phyloP scores from a whole-genome alignment of 495 filamentous ascomycete genomes.

The Daldinia concentrica region DNA sequence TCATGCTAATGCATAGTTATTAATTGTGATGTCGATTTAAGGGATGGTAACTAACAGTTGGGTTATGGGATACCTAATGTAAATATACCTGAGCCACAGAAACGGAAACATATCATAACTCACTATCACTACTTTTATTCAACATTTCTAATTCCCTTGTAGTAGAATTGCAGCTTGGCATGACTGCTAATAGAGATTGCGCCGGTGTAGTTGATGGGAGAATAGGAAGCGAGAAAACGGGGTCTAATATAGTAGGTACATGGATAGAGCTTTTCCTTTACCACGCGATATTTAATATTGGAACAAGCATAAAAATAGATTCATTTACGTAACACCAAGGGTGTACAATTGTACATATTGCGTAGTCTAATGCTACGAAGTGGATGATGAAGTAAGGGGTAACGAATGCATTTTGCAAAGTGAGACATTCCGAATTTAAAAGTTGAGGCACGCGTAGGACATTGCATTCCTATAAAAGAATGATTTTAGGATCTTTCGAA shows the following conservation, averaged over 20 bases:
- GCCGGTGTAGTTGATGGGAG: background rate
- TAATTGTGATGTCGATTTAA: too few relatives aligned
- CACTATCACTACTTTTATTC: too few relatives aligned
- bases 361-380: background rate
- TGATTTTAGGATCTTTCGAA: background rate
- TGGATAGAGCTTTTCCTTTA: background rate
- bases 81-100: too few relatives aligned
- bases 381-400: background rate
- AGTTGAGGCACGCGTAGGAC: background rate
- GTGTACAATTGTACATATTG: background rate
- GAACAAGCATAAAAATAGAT: background rate
- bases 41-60: too few relatives aligned
- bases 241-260: background rate
- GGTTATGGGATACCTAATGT: too few relatives aligned
- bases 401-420: background rate
- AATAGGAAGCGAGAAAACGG: background rate
- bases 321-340: background rate
- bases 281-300: background rate
- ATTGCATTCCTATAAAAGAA: constrained; percentile 13
- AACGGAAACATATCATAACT: too few relatives aligned
- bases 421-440: background rate
- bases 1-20: too few relatives aligned
- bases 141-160: too few relatives aligned
- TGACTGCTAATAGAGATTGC: background rate
- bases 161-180: too few relatives aligned